These are phyloP conservation scores for Torrubiella hemipterigena DNA, from an alignment of 2,329 filamentous ascomycete species.

Conservation along the genomic window DNA sequence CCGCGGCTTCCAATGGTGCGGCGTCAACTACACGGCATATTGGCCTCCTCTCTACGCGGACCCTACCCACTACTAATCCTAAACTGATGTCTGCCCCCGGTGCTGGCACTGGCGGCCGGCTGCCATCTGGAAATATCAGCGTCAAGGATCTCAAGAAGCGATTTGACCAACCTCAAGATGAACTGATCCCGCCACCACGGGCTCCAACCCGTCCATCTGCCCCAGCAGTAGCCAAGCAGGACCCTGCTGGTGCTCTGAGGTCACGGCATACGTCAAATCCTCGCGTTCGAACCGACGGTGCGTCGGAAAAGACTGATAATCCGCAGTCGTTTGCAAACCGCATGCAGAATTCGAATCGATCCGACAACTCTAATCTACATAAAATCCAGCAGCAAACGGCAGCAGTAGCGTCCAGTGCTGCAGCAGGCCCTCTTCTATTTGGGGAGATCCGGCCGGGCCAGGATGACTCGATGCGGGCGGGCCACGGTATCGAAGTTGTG, in stretches of 20 bases:
- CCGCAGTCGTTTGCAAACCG: constrained; percentile 49
- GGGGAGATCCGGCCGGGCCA: constrained; percentile 59
- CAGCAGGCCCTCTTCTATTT: constrained; percentile 58
- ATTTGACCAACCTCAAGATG: constrained; percentile 59
- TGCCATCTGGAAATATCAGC: constrained; percentile 43
- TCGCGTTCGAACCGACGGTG: too few species aligned
- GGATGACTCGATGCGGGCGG: constrained; percentile 36
- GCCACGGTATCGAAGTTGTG: constrained; percentile 46
- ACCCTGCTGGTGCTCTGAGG: too few species aligned
- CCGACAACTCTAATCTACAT: constrained; percentile 22
- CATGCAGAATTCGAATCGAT: constrained; percentile 34
- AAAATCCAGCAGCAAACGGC: too few species aligned
- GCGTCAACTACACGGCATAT: constrained; percentile 36
- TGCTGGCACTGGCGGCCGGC: constrained; percentile 36
- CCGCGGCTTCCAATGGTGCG: constrained; percentile 35
- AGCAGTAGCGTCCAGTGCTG: constrained; percentile 22
- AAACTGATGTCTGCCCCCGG: constrained; percentile 47
- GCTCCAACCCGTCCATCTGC: too few species aligned
- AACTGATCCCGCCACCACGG: constrained; percentile 19
- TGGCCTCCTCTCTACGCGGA: constrained; percentile 25
- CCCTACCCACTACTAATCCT: constrained; percentile 26
- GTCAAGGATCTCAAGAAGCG: constrained; percentile 71
- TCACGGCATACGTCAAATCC: too few species aligned
- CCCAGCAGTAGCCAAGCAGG: too few species aligned
- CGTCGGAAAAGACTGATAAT: too few species aligned